These are phyloP conservation scores for Carex pumila DNA, from an alignment of 176 grass and related monocot genomes.

Conservation along the genomic window DNA sequence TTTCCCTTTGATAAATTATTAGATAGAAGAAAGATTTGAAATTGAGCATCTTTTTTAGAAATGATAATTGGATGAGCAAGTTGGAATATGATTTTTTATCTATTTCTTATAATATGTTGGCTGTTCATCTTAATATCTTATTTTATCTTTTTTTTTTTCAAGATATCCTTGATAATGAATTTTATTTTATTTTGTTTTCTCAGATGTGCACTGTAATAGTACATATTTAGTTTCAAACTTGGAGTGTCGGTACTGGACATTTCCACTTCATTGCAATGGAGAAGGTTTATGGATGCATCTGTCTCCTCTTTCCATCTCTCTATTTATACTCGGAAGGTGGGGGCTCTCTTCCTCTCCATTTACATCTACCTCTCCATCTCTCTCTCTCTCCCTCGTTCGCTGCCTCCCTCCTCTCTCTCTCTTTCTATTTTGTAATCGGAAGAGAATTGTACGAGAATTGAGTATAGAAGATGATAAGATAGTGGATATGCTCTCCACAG, in stretches of 20 bases:
- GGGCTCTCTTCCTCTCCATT: neutral
- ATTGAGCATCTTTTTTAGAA: too few relatives aligned
- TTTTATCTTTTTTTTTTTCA: too few relatives aligned
- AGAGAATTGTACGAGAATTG: slow-evolving; percentile 12
- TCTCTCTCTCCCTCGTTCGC: neutral
- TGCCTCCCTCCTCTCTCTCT: neutral
- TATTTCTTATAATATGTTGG: too few relatives aligned
- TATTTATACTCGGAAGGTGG: slow-evolving; percentile 15
- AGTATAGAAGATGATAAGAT: slow-evolving; percentile 25
- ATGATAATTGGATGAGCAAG: too few relatives aligned
- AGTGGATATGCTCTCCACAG: slow-evolving; percentile 78
- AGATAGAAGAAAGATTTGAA: too few relatives aligned
- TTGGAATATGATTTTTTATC: too few relatives aligned
- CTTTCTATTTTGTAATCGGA: neutral
- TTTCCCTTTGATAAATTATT: too few relatives aligned
- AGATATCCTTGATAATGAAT: too few relatives aligned
- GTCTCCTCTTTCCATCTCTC: neutral
- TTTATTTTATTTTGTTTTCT: too few relatives aligned
- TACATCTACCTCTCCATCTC: slow-evolving; percentile 26
- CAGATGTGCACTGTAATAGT: too few relatives aligned
- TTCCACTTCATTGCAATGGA: neutral
- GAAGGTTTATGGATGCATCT: neutral
- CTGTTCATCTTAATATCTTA: too few relatives aligned
- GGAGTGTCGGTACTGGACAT: neutral
- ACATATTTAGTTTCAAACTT: neutral